Evolutionary conservation across 306 rosid genomes (phyloP), one percentile per base, ranked within the genome.

Genomic region (Cotoneaster glaucophyllus): DNA sequence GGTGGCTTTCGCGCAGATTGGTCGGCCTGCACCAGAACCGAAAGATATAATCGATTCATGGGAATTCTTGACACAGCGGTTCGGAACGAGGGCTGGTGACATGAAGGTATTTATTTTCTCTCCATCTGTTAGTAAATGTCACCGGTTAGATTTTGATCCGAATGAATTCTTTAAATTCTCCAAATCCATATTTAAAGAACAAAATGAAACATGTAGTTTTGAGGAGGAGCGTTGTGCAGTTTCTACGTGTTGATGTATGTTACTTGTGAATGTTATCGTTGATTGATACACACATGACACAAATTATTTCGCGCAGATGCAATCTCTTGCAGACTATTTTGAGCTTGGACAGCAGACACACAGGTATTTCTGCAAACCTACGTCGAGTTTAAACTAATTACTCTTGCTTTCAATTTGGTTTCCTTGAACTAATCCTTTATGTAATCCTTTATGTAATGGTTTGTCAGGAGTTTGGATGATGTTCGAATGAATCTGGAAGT

Each of bases 401-500:
- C 17, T 25, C 25, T 9, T 70, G 70, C 34, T 3, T 25, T 77
- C 50, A 52, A 31, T 59, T 79, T 22, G 24, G 61, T 75, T 75
- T 66, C 25, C 28, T 71, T 78, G n/a, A 53, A 24, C 83, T 89
- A 13, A 81, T 78, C 7, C 43, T 59, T 79, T 22, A 39, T 61
- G 56, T 89, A 13, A 81, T 78, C 7, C 43, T 59, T 79, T 22
- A 39, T 61, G 56, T 31, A 34, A 34, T 34, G 39, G 39, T 34
- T 34, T 2, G 50, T 67, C 88, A 96, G 99, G 96, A 96, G 99
- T 84, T 88, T 96, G 79, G 99, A 89, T 71, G 99, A 96, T 87
- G 99, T 92, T 29, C 93, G 99, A 67, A 86, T 96, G 98, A 96
- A 92, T 88, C 97, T 96, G 39, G 96, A 96, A 87, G 98, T 96